These are phyloP conservation scores for Odonthalia washingtoniensis DNA, from an alignment of 31 red algal species.

Conservation along the genomic window DNA sequence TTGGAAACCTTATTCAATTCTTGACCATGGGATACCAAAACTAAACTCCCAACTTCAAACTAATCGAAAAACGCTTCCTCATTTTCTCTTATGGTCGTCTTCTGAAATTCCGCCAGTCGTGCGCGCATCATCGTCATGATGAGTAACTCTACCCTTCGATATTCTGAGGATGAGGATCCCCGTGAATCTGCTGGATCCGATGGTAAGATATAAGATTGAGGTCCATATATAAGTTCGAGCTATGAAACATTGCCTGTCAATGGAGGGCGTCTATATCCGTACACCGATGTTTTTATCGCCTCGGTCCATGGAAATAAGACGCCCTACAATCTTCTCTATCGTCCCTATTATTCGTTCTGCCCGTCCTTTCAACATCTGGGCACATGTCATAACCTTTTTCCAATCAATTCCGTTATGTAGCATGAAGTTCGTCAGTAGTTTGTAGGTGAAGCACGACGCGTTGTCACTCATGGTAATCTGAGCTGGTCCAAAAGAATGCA, in stretches of 20 bases:
- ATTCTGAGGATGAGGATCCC: not conserved
- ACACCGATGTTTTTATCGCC: not conserved
- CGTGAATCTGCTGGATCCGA: not conserved
- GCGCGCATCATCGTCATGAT: not conserved
- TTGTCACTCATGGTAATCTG: not conserved
- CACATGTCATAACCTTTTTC: constrained; percentile 15
- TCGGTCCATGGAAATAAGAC: not conserved
- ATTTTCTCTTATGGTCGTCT: not conserved
- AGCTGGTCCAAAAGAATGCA: constrained; percentile 7
- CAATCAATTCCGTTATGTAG: not conserved
- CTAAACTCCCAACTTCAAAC: not conserved
- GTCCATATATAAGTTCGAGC: constrained; percentile 14
- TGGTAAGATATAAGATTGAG: not conserved
- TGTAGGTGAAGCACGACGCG: constrained; percentile 5
- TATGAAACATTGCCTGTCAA: not conserved
- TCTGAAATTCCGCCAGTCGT: not conserved
- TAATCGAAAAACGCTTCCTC: not conserved
- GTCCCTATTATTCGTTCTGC: constrained; percentile 29
- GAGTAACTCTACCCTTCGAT: not conserved
- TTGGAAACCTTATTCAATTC: not conserved
- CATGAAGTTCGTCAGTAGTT: constrained; percentile 9
- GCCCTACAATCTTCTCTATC: not conserved
- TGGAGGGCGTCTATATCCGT: constrained; percentile 16
- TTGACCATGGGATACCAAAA: not conserved
- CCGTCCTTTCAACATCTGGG: constrained; percentile 18